These are phyloP conservation scores for Nannizziopsis arthrosporioides DNA, from an alignment of 2,329 filamentous ascomycete genomes.

Conservation along the genomic window DNA sequence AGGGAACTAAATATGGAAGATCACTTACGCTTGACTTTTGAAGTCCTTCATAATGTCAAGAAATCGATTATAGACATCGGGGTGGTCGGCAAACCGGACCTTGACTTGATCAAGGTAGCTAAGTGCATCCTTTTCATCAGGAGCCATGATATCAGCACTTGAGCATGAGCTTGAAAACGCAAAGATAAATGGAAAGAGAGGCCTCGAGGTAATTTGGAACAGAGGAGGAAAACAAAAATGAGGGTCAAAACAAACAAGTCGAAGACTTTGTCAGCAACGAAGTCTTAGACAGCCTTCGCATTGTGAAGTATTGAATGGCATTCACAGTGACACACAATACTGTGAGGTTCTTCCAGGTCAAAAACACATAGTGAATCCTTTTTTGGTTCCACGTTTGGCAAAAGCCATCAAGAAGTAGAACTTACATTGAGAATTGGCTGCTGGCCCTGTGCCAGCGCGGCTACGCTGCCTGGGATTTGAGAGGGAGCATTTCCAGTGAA, in stretches of 20 bases:
- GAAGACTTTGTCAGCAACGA: slow-evolving; percentile 1
- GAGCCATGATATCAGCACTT: slow-evolving; percentile 11
- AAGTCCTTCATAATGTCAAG: slow-evolving; percentile 99
- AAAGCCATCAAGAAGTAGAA: slow-evolving; percentile 15
- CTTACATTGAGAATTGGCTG: slow-evolving; percentile 65
- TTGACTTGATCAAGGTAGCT: slow-evolving; percentile 98
- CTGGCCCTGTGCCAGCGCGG: slow-evolving; percentile 60
- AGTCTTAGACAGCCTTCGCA: not conserved
- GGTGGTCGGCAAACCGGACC: slow-evolving; percentile 91
- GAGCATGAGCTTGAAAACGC: slow-evolving; percentile 9
- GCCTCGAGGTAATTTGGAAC: not conserved
- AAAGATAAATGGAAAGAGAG: slow-evolving; percentile 3
- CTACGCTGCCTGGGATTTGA: slow-evolving; percentile 40
- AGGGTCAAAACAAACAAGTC: not conserved
- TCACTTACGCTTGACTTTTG: slow-evolving; percentile 80
- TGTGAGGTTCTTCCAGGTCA: not conserved
- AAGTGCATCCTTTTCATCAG: slow-evolving; percentile 59
- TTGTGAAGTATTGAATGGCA: not conserved
- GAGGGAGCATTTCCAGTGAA: slow-evolving; percentile 33
- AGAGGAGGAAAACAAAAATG: not conserved
- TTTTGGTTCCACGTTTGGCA: not conserved
- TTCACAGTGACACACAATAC: not conserved
- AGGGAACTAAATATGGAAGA: not conserved
- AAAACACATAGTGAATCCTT: too few relatives aligned
- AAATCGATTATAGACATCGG: slow-evolving; percentile 94